These are phyloP conservation scores for Bretziella fagacearum DNA, from an alignment of 2,329 filamentous ascomycete genomes.

Conservation along the genomic window DNA sequence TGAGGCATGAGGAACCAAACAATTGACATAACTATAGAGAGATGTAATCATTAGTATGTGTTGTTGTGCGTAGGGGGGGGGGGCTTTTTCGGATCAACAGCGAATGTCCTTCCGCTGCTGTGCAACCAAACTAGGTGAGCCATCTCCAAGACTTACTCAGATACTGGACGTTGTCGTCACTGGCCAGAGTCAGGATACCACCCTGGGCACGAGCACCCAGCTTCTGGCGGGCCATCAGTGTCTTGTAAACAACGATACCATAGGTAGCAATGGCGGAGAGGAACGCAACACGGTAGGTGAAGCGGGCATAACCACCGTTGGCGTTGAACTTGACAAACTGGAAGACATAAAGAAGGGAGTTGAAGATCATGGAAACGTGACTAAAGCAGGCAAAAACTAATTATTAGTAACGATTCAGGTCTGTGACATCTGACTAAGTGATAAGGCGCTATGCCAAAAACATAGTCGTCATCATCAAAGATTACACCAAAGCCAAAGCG, in stretches of 20 bases:
- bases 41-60: not conserved
- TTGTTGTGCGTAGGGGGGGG: not conserved
- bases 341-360: conserved; percentile 64
- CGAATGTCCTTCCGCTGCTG: too few relatives aligned
- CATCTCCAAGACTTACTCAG: conserved; percentile 60
- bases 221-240: conserved; percentile 70
- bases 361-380: conserved; percentile 71
- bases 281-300: conserved; percentile 84
- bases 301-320: conserved; percentile 56
- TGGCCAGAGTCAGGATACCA: conserved; percentile 48
- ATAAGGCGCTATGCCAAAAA: too few relatives aligned
- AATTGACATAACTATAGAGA: conserved; percentile 34
- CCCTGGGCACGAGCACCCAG: conserved; percentile 44
- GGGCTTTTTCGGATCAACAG: not conserved
- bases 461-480: too few relatives aligned
- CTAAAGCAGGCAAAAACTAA: conserved; percentile 29
- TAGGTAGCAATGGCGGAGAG: conserved; percentile 80
- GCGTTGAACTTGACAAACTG: conserved; percentile 85
- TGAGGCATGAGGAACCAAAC: conserved; percentile 89
- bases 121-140: too few relatives aligned
- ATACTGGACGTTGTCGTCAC: conserved; percentile 97
- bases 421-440: too few relatives aligned
- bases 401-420: too few relatives aligned
- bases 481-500: too few relatives aligned
- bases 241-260: conserved; percentile 98